Evolutionary conservation across 163 green algal genomes (phyloP).

Genomic region (Scenedesmus sp.): DNA sequence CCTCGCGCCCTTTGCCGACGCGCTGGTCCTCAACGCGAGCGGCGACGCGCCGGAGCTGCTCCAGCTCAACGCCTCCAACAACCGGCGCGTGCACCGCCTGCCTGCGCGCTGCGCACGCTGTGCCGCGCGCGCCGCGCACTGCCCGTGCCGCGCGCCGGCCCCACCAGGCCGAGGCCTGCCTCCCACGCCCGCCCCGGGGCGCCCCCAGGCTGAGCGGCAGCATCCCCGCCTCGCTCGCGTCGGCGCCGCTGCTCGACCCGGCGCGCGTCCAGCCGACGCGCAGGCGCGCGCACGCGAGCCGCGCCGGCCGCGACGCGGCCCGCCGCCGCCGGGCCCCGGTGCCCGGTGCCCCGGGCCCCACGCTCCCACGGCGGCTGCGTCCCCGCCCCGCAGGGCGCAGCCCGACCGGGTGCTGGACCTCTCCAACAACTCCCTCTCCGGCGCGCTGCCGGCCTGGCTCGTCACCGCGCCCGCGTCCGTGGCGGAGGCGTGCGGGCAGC

Average conservation of each 20-base stretch:
- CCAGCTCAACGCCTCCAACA: neutral
- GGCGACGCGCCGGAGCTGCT: neutral
- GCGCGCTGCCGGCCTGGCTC: conserved; percentile 6
- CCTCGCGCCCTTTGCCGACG: conserved; percentile 9
- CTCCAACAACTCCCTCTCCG: conserved; percentile 12
- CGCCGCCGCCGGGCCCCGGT: neutral
- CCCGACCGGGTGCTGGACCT: conserved; percentile 42
- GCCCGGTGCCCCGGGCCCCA: neutral
- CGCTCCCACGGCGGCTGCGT: too few relatives aligned
- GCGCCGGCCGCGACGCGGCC: neutral
- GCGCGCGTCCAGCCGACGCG: neutral
- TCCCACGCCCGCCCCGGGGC: neutral
- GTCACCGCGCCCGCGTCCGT: conserved; percentile 3
- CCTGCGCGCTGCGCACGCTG: too few relatives aligned
- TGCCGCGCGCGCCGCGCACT: too few relatives aligned
- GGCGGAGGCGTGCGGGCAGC: neutral
- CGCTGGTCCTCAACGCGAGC: conserved; percentile 11
- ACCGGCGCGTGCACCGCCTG: neutral
- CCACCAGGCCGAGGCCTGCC: neutral
- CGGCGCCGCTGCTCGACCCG: conserved; percentile 1
- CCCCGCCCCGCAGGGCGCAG: too few relatives aligned
- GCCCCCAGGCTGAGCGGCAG: neutral
- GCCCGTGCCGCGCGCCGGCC: neutral
- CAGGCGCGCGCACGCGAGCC: neutral
- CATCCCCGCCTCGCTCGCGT: neutral